Percentiles rank a stretch among this genome's conserved stretches.
Conservation (phyloP, 108 stramenopile genomes). For the Chaetoceros muelleri region DNA sequence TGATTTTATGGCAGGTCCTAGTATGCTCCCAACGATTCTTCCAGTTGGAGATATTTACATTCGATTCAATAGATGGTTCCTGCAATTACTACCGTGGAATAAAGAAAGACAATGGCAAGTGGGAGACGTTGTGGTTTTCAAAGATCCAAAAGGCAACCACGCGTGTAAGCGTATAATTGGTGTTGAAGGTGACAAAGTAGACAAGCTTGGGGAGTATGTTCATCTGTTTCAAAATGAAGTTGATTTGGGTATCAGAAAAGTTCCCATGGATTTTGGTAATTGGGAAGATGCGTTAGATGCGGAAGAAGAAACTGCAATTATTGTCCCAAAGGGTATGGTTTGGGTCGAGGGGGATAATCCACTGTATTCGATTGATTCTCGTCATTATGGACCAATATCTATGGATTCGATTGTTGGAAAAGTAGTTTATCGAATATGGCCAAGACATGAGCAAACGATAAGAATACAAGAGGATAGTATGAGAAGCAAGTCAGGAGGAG, state of each 20-base stretch:
- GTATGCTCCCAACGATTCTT: slow-evolving; percentile 73
- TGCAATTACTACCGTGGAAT: slow-evolving; percentile 14
- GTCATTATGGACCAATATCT: slow-evolving; percentile 32
- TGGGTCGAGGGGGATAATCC: slow-evolving; percentile 96
- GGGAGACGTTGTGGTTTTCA: slow-evolving; percentile 10
- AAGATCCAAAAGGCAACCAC: not conserved
- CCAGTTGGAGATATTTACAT: slow-evolving; percentile 50
- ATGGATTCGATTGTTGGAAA: slow-evolving; percentile 2
- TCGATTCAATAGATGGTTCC: slow-evolving; percentile 23
- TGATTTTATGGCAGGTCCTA: slow-evolving; percentile 42
- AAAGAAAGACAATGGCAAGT: slow-evolving; percentile 19
- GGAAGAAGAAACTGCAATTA: slow-evolving; percentile 7
- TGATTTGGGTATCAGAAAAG: slow-evolving; percentile 17
- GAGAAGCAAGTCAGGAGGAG: too few relatives aligned
- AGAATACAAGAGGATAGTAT: too few relatives aligned
- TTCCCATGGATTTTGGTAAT: not conserved
- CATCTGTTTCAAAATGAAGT: slow-evolving; percentile 16
- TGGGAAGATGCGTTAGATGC: slow-evolving; percentile 1
- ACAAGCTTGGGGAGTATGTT: slow-evolving; percentile 47
- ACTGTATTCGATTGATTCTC: slow-evolving; percentile 78
- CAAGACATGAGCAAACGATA: too few relatives aligned
- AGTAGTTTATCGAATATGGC: not conserved
- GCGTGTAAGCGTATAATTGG: slow-evolving; percentile 68
- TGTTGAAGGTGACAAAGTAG: slow-evolving; percentile 43
- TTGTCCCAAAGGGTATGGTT: slow-evolving; percentile 71